phyloP scores from a whole-genome alignment of 140 eudicot genomes.

The Oenanthe javanica region DNA sequence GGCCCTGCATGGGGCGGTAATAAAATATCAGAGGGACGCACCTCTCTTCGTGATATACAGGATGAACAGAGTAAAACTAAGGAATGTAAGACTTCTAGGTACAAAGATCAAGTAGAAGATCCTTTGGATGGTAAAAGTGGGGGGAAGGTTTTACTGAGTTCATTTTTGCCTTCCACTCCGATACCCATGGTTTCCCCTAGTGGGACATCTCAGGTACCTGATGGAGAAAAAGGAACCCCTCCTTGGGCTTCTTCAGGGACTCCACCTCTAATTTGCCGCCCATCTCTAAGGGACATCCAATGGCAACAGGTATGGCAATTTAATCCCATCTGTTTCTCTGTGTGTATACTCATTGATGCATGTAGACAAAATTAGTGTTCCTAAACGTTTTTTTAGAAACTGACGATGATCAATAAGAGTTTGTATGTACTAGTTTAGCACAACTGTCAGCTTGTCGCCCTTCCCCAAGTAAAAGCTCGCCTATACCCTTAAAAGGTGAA shows the following conservation, averaged over 20 bases:
- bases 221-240: constrained; percentile 78
- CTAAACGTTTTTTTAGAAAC: background rate
- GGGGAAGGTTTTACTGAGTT: constrained; percentile 52
- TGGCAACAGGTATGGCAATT: constrained; percentile 62
- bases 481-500: background rate
- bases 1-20: constrained; percentile 98
- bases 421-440: background rate
- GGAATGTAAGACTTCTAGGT: constrained; percentile 24
- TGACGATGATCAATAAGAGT: background rate
- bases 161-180: constrained; percentile 67
- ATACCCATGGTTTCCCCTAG: constrained; percentile 55
- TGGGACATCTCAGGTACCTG: constrained; percentile 38
- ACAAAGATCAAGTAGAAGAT: constrained; percentile 41
- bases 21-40: constrained; percentile 40
- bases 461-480: background rate
- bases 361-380: background rate
- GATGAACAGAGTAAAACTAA: constrained; percentile 63
- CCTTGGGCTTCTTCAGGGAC: constrained; percentile 98
- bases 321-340: background rate
- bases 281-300: constrained; percentile 88
- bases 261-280: constrained; percentile 71
- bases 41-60: constrained; percentile 87
- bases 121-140: constrained; percentile 34
- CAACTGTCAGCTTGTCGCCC: background rate
- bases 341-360: background rate